Evolutionary conservation across 176 grass and related monocot genomes (phyloP).

Genomic region (Calamus simplicifolius): DNA sequence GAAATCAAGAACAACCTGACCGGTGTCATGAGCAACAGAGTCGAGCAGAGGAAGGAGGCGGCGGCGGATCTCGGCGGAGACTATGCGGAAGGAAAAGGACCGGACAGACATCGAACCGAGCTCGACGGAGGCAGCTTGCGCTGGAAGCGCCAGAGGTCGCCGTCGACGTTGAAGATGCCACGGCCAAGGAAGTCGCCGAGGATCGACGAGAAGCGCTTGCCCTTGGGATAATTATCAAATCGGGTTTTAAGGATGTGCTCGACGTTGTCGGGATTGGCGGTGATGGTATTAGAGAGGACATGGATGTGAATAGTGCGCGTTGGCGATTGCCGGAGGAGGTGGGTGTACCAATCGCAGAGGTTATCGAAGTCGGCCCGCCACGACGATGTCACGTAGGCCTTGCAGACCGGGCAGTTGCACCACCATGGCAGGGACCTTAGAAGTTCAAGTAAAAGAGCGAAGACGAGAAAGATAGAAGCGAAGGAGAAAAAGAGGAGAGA

Average conservation of each 20-base stretch:
- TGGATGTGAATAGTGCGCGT: too few relatives aligned
- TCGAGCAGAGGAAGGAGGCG: constrained; percentile 4
- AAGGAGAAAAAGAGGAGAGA: too few relatives aligned
- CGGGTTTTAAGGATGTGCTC: not conserved
- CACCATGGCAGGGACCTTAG: not conserved
- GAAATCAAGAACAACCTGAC: not conserved
- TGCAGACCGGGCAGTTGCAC: constrained; percentile 10
- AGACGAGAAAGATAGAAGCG: too few relatives aligned
- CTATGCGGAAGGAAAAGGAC: not conserved
- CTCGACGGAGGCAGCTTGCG: not conserved
- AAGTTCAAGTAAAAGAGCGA: too few relatives aligned
- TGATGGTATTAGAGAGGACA: too few relatives aligned
- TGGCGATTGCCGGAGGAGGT: too few relatives aligned
- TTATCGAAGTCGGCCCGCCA: not conserved
- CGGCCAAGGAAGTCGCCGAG: not conserved
- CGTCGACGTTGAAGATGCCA: constrained; percentile 8
- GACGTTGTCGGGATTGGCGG: too few relatives aligned
- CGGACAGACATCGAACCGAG: not conserved
- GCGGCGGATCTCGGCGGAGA: not conserved
- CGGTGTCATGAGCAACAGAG: too few relatives aligned
- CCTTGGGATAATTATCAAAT: constrained; percentile 1
- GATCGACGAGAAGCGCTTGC: constrained; percentile 1
- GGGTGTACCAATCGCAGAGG: too few relatives aligned
- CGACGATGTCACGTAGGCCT: constrained; percentile 3
- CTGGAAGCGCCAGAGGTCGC: not conserved